A percentile compares a stretch with the other conserved stretches of the same genome.
phyloP scores from a whole-genome alignment of 2,329 filamentous ascomycete genomes.

The Ophiocordyceps camponoti-leonardi region DNA sequence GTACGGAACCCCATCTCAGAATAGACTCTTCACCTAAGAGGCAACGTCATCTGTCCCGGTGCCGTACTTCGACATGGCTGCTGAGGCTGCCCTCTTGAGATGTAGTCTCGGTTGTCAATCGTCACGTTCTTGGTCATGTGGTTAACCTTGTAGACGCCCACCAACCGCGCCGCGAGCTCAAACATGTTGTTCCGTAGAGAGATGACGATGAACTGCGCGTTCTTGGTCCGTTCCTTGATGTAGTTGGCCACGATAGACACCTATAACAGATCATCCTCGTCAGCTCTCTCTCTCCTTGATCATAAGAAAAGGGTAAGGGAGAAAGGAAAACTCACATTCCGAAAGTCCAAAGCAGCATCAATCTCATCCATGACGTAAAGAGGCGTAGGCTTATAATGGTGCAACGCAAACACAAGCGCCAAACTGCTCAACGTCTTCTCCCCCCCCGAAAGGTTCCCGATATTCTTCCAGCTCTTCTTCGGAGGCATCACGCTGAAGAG shows the following conservation, averaged over 20 bases:
- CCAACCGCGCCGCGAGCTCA: constrained; percentile 83
- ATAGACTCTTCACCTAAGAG: constrained; percentile 13
- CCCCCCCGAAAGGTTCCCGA: constrained; percentile 84
- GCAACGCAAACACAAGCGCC: constrained; percentile 91
- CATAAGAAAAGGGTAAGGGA: not conserved
- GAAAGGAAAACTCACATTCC: constrained; percentile 57
- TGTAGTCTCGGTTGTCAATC: constrained; percentile 72
- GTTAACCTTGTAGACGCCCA: constrained; percentile 98
- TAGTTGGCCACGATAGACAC: constrained; percentile 96
- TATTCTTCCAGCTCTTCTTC: constrained; percentile 99
- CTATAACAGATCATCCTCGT: constrained; percentile 22
- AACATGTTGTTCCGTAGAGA: constrained; percentile 99
- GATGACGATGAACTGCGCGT: constrained; percentile 98
- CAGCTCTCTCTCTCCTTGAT: not conserved
- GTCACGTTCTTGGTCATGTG: constrained; percentile 94
- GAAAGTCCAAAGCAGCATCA: constrained; percentile 91
- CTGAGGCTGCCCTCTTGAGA: constrained; percentile 21
- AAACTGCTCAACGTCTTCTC: constrained; percentile 93
- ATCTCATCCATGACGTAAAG: constrained; percentile 99
- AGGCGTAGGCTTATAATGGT: constrained; percentile 95
- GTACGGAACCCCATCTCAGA: not conserved
- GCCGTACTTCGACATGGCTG: constrained; percentile 6
- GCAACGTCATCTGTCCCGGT: constrained; percentile 15
- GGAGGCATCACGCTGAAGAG: constrained; percentile 97
- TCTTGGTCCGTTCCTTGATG: constrained; percentile 98